These are phyloP conservation scores for Paracoccidioides brasiliensis DNA, from an alignment of 2,329 filamentous ascomycete genomes.

Conservation along the genomic window DNA sequence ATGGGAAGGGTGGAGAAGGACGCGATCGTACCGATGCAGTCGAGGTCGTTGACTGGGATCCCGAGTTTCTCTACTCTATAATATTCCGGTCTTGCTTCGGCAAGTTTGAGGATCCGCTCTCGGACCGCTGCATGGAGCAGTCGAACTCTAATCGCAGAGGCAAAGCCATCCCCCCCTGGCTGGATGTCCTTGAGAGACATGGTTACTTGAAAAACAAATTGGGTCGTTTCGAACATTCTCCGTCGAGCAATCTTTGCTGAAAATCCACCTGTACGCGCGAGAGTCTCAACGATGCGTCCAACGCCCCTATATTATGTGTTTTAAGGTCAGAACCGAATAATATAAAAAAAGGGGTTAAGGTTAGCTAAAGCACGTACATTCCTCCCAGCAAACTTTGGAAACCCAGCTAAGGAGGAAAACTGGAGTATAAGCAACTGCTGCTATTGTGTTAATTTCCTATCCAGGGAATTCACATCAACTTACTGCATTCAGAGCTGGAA, in stretches of 20 bases:
- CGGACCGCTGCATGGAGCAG: conserved; percentile 57
- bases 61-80: conserved; percentile 48
- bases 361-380: not conserved
- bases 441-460: not conserved
- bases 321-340: not conserved
- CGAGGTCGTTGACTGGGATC: conserved; percentile 62
- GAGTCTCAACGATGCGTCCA: conserved; percentile 59
- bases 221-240: conserved; percentile 58
- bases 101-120: conserved; percentile 49
- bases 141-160: conserved; percentile 53
- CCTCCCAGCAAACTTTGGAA: not conserved
- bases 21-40: conserved; percentile 57
- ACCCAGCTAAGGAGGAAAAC: not conserved
- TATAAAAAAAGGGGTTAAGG: not conserved
- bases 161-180: conserved; percentile 53
- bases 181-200: conserved; percentile 50
- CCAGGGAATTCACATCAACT: not conserved
- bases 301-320: conserved; percentile 39
- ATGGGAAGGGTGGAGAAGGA: conserved; percentile 57
- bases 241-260: conserved; percentile 52
- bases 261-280: conserved; percentile 63
- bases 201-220: conserved; percentile 62
- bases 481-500: conserved; percentile 14
- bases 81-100: conserved; percentile 44
- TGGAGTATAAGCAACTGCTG: not conserved